Conservation (phyloP, 331 rosid species). For the Telfairia occidentalis region DNA sequence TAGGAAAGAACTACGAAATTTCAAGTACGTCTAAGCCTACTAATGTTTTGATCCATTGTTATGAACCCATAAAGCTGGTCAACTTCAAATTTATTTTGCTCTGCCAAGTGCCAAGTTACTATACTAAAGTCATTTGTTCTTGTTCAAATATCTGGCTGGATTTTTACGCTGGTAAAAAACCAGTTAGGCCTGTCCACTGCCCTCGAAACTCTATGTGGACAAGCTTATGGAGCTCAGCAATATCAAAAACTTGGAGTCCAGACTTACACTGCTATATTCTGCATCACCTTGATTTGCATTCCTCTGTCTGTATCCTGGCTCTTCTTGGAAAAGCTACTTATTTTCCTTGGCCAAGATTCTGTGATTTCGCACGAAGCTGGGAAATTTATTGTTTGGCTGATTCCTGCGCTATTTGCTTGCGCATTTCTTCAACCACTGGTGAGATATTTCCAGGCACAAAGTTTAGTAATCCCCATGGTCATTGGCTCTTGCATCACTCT, state of each 20-base stretch:
- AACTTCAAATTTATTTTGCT: not conserved
- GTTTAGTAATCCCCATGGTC: constrained; percentile 48
- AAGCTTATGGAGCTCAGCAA: constrained; percentile 72
- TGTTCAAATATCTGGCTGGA: constrained; percentile 6
- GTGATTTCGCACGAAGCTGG: constrained; percentile 66
- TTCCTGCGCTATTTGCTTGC: constrained; percentile 64
- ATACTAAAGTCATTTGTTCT: not conserved
- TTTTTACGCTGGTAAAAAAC: constrained; percentile 15
- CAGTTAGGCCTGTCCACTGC: constrained; percentile 73
- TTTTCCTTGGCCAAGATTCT: constrained; percentile 70
- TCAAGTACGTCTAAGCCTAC: not conserved
- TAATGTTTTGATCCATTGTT: not conserved
- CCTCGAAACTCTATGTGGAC: constrained; percentile 71
- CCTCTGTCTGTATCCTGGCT: constrained; percentile 59
- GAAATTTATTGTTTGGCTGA: constrained; percentile 43
- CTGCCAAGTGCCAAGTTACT: not conserved
- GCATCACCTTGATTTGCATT: constrained; percentile 35
- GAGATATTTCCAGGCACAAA: constrained; percentile 52
- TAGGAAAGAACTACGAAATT: not conserved
- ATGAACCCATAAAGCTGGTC: not conserved
- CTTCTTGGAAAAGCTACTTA: constrained; percentile 38
- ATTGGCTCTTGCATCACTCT: constrained; percentile 29
- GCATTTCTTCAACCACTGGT: constrained; percentile 45
- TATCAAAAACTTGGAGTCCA: constrained; percentile 47
- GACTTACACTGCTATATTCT: constrained; percentile 48